Evolutionary conservation across 202 grass and related monocot species (phyloP).

Genomic region (Panicum hallii): DNA sequence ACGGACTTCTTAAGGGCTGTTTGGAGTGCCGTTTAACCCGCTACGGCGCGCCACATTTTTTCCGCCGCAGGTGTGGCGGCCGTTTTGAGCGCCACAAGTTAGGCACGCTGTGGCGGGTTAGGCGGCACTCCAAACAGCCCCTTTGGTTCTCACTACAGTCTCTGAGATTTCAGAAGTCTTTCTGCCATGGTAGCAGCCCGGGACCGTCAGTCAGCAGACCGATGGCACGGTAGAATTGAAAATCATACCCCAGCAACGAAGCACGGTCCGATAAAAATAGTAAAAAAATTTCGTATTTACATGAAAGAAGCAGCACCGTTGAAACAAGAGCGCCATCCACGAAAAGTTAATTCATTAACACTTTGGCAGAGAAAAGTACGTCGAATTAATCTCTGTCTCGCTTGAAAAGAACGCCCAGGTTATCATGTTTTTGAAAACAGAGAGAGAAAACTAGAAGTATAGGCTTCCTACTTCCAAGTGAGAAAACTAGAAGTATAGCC

Average conservation of each 20-base stretch:
- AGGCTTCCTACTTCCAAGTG: neutral
- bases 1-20: too few species aligned
- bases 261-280: neutral
- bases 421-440: neutral
- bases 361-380: neutral
- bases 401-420: neutral
- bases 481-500: neutral
- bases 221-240: neutral
- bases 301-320: neutral
- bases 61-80: too few species aligned
- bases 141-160: too few species aligned
- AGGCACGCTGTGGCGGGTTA: too few species aligned
- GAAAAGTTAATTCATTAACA: neutral
- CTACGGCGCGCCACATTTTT: too few species aligned
- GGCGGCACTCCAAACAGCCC: too few species aligned
- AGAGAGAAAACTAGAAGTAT: neutral
- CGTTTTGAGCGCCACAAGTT: too few species aligned
- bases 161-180: neutral
- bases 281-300: neutral
- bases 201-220: neutral
- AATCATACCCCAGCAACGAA: neutral
- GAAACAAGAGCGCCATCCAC: neutral
- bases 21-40: too few species aligned
- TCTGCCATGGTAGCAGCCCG: neutral
- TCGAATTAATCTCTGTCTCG: too few species aligned